Conservation (phyloP, 2,329 filamentous ascomycete genomes). For the Talaromyces sp. region DNA sequence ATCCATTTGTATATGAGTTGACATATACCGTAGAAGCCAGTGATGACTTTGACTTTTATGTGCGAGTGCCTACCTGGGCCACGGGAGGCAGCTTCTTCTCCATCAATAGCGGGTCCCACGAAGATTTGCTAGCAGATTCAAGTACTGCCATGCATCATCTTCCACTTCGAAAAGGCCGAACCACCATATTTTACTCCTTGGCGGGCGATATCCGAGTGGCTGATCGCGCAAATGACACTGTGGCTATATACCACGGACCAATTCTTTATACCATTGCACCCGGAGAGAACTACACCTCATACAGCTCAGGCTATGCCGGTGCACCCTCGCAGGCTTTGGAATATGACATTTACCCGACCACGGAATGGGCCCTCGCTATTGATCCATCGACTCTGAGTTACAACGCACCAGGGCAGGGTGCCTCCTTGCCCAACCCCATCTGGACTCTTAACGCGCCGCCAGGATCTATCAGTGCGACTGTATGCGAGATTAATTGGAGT, state of each 20-base stretch:
- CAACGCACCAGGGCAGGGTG: conserved; percentile 22
- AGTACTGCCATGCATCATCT: conserved; percentile 40
- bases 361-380: conserved; percentile 30
- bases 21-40: conserved; percentile 40
- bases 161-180: conserved; percentile 32
- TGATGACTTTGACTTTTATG: conserved; percentile 41
- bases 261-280: conserved; percentile 46
- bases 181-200: conserved; percentile 35
- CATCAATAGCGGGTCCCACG: conserved; percentile 23
- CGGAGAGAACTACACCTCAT: conserved; percentile 26
- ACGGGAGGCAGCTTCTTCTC: conserved; percentile 25
- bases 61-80: conserved; percentile 49
- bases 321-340: conserved; percentile 32
- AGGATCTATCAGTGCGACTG: conserved; percentile 37
- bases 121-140: conserved; percentile 30
- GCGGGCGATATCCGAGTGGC: conserved; percentile 31
- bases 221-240: conserved; percentile 42
- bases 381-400: conserved; percentile 36
- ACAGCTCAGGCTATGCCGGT: conserved; percentile 28
- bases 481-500: conserved; percentile 41
- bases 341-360: conserved; percentile 35
- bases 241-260: conserved; percentile 45
- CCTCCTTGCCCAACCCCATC: conserved; percentile 24
- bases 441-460: conserved; percentile 36
- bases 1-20: conserved; percentile 46